Evolutionary conservation across 139 green algal genomes (phyloP), one percentile per base, ranked within the genome.

Genomic region (Auxenochlorella pyrenoidosa): DNA sequence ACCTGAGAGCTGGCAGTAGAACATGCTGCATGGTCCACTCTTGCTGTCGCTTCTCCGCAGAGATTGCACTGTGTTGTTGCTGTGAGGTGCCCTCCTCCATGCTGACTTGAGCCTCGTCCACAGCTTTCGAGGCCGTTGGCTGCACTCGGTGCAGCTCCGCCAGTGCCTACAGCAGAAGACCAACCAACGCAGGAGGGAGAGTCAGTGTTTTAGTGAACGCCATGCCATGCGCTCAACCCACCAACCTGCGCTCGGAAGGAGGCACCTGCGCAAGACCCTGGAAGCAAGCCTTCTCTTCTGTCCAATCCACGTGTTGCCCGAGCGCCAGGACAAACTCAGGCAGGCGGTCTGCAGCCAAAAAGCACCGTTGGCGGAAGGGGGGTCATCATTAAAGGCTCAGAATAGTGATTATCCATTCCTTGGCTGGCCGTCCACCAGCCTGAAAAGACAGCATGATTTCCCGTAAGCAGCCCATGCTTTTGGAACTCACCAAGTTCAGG

Each of bases 251-350:
- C 32, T 8, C 66, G 16, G 16, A 40, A 41, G 1, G 3, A 73
- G 5, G 28, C 28, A 91, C 93, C 84, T 72, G 10, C 10, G 94
- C 93, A 28, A 98, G 63, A 0, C 51, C 79, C 3, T 78, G 36
- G 75, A 96, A 96, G 79, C 93, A 95, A 3, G 75, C 88, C 80
- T 84, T 71, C 89, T 97, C 94, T 0, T 87, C 44, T 1, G 92
- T 83, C 95, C 95, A 98, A 26, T 96, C 92, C 47, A 98, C 94
- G 47, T 96, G 78, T 43, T 93, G 91, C n/a, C 86, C 93, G 40
- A 98, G 89, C 12, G 83, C 82, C 70, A 98, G 86, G 22, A 97
- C 58, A 38, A 98, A 93, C 6, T 90, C 75, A 2, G 96, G 95
- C 79, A 98, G 89, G 32, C 90, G 79, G 36, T 90, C 79, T 85